Evolutionary conservation across 1,284 basidiomycete species (phyloP).

Genomic region (Inonotus obliquus): DNA sequence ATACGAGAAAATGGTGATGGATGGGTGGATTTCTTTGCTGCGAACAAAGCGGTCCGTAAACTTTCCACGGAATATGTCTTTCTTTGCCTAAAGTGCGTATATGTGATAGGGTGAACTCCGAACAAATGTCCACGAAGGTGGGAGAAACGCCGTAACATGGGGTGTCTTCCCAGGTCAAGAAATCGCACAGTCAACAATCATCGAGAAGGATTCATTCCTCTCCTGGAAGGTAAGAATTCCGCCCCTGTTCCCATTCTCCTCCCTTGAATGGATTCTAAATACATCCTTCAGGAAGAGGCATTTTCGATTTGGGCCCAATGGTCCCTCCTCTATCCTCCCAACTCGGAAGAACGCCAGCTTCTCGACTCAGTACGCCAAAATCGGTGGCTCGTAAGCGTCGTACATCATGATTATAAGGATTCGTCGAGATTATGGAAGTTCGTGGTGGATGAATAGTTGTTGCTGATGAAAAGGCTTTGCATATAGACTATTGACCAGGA

Average conservation of each 20-base stretch:
- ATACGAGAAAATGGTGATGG: constrained; percentile 53
- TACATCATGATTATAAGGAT: constrained; percentile 93
- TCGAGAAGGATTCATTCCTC: constrained; percentile 88
- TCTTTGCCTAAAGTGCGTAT: background rate
- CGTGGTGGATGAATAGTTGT: constrained; percentile 42
- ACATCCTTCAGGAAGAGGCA: constrained; percentile 75
- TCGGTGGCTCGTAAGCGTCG: constrained; percentile 89
- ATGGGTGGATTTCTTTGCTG: constrained; percentile 84
- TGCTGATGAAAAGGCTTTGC: background rate
- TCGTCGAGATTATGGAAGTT: constrained; percentile 83
- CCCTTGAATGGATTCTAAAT: background rate
- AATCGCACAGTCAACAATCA: constrained; percentile 95
- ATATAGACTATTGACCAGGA: constrained; percentile 6
- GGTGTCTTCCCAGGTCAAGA: constrained; percentile 97
- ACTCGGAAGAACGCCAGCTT: constrained; percentile 67
- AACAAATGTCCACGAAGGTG: constrained; percentile 77
- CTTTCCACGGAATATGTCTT: background rate
- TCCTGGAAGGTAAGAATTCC: constrained; percentile 79
- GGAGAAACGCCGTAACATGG: constrained; percentile 97
- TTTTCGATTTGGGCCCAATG: constrained; percentile 97
- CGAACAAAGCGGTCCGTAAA: constrained; percentile 61
- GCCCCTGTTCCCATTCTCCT: background rate
- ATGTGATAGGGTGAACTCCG: constrained; percentile 66
- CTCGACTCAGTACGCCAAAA: constrained; percentile 69
- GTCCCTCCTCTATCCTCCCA: constrained; percentile 82